Conservation (phyloP, 805 yeast genomes). For the Hanseniaspora valbyensis region DNA sequence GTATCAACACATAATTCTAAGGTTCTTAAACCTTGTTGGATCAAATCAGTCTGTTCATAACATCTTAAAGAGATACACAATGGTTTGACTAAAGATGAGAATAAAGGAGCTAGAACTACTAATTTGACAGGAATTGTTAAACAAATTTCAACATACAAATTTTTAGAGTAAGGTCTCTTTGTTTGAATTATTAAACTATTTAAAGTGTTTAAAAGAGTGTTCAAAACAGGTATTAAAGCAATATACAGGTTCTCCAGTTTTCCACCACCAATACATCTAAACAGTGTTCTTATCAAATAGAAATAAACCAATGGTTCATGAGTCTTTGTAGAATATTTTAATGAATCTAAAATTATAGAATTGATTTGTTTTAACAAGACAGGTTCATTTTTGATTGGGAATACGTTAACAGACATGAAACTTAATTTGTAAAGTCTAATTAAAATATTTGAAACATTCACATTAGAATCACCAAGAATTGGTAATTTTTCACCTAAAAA, state of each 20-base stretch:
- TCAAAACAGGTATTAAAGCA: conserved; percentile 83
- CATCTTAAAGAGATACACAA: conserved; percentile 84
- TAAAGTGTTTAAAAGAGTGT: conserved; percentile 72
- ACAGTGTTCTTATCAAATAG: conserved; percentile 73
- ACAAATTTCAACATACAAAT: conserved; percentile 87
- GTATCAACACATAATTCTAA: conserved; percentile 93
- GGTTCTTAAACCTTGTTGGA: conserved; percentile 88
- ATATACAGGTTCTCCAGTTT: conserved; percentile 86
- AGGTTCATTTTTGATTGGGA: conserved; percentile 76
- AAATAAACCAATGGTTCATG: conserved; percentile 87
- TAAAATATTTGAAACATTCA: conserved; percentile 65
- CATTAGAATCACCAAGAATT: conserved; percentile 70
- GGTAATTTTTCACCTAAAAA: conserved; percentile 64
- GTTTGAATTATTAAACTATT: conserved; percentile 76
- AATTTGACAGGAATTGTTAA: conserved; percentile 90
- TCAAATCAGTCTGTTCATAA: conserved; percentile 59
- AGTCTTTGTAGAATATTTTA: conserved; percentile 69
- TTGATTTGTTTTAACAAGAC: conserved; percentile 83
- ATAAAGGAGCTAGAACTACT: conserved; percentile 85
- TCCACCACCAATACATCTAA: conserved; percentile 94
- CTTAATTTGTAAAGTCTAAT: conserved; percentile 82
- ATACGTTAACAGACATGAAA: conserved; percentile 89
- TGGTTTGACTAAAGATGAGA: conserved; percentile 81
- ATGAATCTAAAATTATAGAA: conserved; percentile 66
- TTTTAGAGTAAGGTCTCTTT: conserved; percentile 79